These are phyloP conservation scores for Coemansia sp. DNA, from an alignment of 192 early-diverging fungal genomes.

Conservation along the genomic window DNA sequence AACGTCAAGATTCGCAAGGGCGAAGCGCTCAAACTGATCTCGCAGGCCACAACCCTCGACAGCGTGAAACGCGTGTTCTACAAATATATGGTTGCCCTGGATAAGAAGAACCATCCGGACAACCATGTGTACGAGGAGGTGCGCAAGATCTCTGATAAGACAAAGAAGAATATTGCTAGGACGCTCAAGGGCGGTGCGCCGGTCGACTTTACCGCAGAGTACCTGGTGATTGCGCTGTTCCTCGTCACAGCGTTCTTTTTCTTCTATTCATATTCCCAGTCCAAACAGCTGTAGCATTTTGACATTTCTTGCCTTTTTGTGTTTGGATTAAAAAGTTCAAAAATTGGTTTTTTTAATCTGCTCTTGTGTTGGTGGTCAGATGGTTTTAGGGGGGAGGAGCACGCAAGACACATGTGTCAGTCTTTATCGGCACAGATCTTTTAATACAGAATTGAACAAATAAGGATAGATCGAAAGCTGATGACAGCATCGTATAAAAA, in stretches of 20 bases:
- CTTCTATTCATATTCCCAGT: slow-evolving; percentile 33
- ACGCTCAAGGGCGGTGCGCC: slow-evolving; percentile 47
- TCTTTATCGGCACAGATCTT: no score
- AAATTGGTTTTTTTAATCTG: no score
- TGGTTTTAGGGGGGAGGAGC: no score
- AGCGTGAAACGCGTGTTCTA: slow-evolving; percentile 66
- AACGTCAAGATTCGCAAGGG: slow-evolving; percentile 94
- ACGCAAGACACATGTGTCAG: no score
- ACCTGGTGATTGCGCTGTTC: slow-evolving; percentile 33
- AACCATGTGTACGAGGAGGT: slow-evolving; percentile 69
- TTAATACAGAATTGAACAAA: no score
- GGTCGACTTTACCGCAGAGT: slow-evolving; percentile 48
- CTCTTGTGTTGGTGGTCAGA: no score
- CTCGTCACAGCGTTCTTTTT: slow-evolving; percentile 21
- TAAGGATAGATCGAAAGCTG: no score
- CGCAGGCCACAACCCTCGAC: slow-evolving; percentile 57
- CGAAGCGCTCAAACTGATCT: slow-evolving; percentile 72
- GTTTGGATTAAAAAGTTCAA: no score
- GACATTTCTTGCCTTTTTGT: neutral
- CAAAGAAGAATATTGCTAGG: slow-evolving; percentile 45
- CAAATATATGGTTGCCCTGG: slow-evolving; percentile 62
- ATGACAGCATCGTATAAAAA: no score
- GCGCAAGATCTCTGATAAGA: slow-evolving; percentile 53
- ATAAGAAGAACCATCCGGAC: slow-evolving; percentile 59
- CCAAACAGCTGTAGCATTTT: neutral